Percentiles rank a stretch among this genome's conserved stretches.
These are phyloP conservation scores for Rhizopogon roseolus DNA, from an alignment of 768 basidiomycete species.

Conservation along the genomic window DNA sequence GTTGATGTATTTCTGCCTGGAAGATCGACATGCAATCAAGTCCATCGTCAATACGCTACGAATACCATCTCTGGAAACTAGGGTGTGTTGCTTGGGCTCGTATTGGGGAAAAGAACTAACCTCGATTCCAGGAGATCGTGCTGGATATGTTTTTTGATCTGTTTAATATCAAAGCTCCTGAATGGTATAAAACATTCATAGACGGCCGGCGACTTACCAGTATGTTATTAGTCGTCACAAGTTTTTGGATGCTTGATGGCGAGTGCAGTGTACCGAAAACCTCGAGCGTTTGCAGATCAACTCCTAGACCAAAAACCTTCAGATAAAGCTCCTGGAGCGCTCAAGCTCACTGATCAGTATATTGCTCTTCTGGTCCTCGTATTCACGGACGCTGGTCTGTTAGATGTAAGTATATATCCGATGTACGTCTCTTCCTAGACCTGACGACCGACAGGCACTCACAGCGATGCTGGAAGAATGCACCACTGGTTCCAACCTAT, in stretches of 20 bases:
- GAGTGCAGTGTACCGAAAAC: constrained; percentile 61
- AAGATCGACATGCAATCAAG: constrained; percentile 80
- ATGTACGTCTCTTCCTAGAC: background rate
- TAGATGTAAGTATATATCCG: constrained; percentile 58
- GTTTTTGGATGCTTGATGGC: background rate
- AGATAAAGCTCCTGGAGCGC: constrained; percentile 48
- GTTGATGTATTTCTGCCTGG: constrained; percentile 90
- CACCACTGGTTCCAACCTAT: constrained; percentile 63
- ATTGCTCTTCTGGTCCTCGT: constrained; percentile 80
- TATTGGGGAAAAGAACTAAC: constrained; percentile 7
- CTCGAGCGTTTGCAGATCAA: constrained; percentile 31
- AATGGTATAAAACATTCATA: constrained; percentile 92
- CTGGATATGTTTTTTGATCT: constrained; percentile 94
- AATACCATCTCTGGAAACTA: constrained; percentile 82
- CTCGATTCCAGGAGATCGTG: constrained; percentile 70
- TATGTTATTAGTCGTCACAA: constrained; percentile 30
- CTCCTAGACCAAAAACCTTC: constrained; percentile 30
- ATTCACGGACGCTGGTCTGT: constrained; percentile 80
- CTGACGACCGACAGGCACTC: constrained; percentile 54
- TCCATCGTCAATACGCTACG: constrained; percentile 81
- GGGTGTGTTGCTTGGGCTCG: constrained; percentile 41
- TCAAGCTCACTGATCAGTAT: constrained; percentile 91
- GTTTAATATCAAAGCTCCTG: constrained; percentile 85
- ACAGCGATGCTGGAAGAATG: constrained; percentile 82
- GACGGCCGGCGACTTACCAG: constrained; percentile 85